These are phyloP conservation scores for Sonneratia alba DNA, from an alignment of 345 rosid genomes.

Conservation along the genomic window DNA sequence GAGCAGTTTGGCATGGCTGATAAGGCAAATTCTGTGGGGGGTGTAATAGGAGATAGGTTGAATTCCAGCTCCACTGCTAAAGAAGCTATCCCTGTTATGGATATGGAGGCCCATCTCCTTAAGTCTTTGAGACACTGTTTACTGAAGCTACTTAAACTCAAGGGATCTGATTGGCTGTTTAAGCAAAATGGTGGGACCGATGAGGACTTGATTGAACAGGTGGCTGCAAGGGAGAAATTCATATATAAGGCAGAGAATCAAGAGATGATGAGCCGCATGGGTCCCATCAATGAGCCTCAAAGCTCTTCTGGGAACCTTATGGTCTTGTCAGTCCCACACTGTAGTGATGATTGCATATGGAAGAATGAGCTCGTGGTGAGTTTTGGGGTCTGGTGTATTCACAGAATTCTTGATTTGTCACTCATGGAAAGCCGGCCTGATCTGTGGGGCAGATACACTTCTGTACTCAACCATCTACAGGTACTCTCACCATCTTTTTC, in stretches of 20 bases:
- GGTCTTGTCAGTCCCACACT: slow-evolving; percentile 70
- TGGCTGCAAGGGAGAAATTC: slow-evolving; percentile 80
- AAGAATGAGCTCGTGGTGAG: slow-evolving; percentile 66
- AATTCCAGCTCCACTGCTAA: slow-evolving; percentile 28
- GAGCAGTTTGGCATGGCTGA: slow-evolving; percentile 93
- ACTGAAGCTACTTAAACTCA: slow-evolving; percentile 65
- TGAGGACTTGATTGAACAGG: slow-evolving; percentile 80
- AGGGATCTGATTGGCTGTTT: slow-evolving; percentile 96
- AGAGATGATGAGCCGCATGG: slow-evolving; percentile 24
- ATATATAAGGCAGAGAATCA: slow-evolving; percentile 66
- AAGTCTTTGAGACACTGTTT: slow-evolving; percentile 69
- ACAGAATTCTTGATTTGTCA: slow-evolving; percentile 76
- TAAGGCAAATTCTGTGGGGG: slow-evolving; percentile 37
- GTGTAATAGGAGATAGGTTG: slow-evolving; percentile 34
- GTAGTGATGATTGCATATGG: slow-evolving; percentile 95
- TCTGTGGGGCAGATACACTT: slow-evolving; percentile 97
- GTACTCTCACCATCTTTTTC: slow-evolving; percentile 18
- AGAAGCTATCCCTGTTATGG: slow-evolving; percentile 36
- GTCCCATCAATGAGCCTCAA: neutral
- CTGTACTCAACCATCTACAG: slow-evolving; percentile 93
- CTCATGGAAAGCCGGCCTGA: slow-evolving; percentile 97
- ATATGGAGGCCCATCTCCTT: slow-evolving; percentile 74
- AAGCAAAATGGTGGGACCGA: slow-evolving; percentile 78
- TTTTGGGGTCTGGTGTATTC: slow-evolving; percentile 99
- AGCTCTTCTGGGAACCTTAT: slow-evolving; percentile 14